Percentiles rank a stretch among this genome's conserved stretches.
Conservation (phyloP, 257 asterid genomes). For the Solanum pinnatisectum region DNA sequence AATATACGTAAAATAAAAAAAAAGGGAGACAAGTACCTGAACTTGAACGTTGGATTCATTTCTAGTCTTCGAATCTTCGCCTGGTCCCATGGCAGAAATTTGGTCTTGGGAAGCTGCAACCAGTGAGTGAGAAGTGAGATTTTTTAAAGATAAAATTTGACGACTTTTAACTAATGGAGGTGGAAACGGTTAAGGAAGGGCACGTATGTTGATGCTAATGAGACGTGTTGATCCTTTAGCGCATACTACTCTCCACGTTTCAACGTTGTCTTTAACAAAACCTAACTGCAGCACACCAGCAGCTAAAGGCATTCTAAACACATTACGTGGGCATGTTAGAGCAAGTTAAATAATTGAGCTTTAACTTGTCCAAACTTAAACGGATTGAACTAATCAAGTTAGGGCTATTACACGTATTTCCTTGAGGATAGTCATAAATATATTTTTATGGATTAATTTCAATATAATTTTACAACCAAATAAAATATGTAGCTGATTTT, state of each 20-base stretch:
- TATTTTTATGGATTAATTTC: no score
- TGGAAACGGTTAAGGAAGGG: background rate
- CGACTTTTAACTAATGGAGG: background rate
- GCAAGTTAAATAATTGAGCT: background rate
- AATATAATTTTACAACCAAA: no score
- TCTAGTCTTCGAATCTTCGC: constrained; percentile 40
- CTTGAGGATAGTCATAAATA: no score
- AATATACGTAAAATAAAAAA: background rate
- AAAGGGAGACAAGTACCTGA: constrained; percentile 8
- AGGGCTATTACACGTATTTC: no score
- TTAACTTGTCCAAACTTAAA: no score
- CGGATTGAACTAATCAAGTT: no score
- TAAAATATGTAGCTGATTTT: background rate
- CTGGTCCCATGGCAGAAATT: constrained; percentile 42
- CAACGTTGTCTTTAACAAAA: background rate
- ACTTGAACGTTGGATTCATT: constrained; percentile 30
- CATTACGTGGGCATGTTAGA: background rate
- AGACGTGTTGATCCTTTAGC: background rate
- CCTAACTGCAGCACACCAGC: background rate
- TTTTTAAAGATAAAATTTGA: background rate
- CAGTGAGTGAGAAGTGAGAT: background rate
- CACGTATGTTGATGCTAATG: background rate
- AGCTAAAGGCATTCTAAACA: no score
- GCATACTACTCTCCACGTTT: background rate
- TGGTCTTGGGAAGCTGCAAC: background rate